Evolutionary conservation across 345 rosid species (phyloP).

Genomic region (Nasturtium officinale): DNA sequence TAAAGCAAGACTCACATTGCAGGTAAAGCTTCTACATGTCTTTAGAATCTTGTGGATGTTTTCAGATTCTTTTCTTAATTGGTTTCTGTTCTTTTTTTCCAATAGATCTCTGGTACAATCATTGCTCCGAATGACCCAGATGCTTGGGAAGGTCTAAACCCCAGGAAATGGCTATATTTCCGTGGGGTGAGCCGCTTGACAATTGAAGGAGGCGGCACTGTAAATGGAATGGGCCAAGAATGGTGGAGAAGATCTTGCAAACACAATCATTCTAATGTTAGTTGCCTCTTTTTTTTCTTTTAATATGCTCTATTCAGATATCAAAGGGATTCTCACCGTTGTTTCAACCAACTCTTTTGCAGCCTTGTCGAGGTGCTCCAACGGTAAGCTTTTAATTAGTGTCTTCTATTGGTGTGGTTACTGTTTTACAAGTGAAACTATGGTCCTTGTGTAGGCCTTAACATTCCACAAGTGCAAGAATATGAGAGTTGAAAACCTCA

Average conservation of each 20-base stretch:
- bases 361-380: constrained; percentile 95
- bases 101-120: constrained; percentile 75
- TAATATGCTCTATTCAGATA: not conserved
- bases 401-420: not conserved
- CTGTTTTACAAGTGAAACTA: constrained; percentile 5
- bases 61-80: constrained; percentile 1
- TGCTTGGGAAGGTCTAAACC: constrained; percentile 73
- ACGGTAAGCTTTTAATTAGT: constrained; percentile 56
- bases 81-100: not conserved
- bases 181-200: constrained; percentile 71
- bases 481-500: constrained; percentile 60
- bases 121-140: constrained; percentile 79
- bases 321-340: constrained; percentile 31
- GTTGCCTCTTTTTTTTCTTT: constrained; percentile 9
- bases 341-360: constrained; percentile 41
- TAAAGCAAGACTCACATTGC: constrained; percentile 70
- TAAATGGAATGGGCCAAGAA: constrained; percentile 77
- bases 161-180: constrained; percentile 78
- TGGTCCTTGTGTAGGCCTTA: constrained; percentile 61
- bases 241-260: constrained; percentile 95
- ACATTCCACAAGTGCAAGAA: constrained; percentile 86
- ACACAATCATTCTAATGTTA: constrained; percentile 48
- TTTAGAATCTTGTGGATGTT: not conserved
- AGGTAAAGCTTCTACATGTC: constrained; percentile 1
- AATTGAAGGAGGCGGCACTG: constrained; percentile 73